These are phyloP conservation scores for Alternaria brassicae DNA, from an alignment of 2,329 filamentous ascomycete genomes.

Conservation along the genomic window DNA sequence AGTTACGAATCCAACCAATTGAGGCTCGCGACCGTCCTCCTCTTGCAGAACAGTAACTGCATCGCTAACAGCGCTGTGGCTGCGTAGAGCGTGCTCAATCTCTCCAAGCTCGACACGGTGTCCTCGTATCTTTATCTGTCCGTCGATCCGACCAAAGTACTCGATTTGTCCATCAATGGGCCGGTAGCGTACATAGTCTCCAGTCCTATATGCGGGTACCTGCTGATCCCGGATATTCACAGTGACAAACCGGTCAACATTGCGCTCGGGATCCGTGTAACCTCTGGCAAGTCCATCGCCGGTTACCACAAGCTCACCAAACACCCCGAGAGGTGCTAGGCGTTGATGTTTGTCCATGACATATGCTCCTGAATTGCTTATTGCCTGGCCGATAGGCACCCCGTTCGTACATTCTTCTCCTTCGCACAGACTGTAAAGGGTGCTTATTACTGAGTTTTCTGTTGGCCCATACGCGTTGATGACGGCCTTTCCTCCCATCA, in stretches of 20 bases:
- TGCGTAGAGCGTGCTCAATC: constrained; percentile 20
- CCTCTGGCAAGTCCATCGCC: constrained; percentile 16
- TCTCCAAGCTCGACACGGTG: constrained; percentile 36
- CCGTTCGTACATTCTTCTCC: constrained; percentile 13
- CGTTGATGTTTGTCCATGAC: not conserved
- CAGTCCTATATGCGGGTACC: constrained; percentile 39
- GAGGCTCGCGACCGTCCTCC: not conserved
- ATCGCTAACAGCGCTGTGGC: not conserved
- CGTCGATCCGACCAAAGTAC: constrained; percentile 28
- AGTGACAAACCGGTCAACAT: constrained; percentile 15
- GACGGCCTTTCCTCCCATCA: constrained; percentile 10
- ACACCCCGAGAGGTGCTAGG: constrained; percentile 22
- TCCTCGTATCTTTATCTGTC: constrained; percentile 34
- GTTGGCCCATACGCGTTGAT: constrained; percentile 28
- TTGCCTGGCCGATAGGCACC: constrained; percentile 51
- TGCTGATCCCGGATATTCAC: not conserved
- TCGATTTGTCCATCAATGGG: constrained; percentile 22
- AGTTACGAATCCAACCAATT: constrained; percentile 1
- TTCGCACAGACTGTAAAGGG: constrained; percentile 53
- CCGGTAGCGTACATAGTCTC: constrained; percentile 26
- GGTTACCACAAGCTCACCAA: constrained; percentile 35
- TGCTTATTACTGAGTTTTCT: constrained; percentile 24
- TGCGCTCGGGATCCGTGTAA: constrained; percentile 27
- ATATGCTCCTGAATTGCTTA: constrained; percentile 3
- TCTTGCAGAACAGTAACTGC: not conserved